These are phyloP conservation scores for Ceratobasidium sp. DNA, from an alignment of 1,284 basidiomycete genomes.

Conservation along the genomic window DNA sequence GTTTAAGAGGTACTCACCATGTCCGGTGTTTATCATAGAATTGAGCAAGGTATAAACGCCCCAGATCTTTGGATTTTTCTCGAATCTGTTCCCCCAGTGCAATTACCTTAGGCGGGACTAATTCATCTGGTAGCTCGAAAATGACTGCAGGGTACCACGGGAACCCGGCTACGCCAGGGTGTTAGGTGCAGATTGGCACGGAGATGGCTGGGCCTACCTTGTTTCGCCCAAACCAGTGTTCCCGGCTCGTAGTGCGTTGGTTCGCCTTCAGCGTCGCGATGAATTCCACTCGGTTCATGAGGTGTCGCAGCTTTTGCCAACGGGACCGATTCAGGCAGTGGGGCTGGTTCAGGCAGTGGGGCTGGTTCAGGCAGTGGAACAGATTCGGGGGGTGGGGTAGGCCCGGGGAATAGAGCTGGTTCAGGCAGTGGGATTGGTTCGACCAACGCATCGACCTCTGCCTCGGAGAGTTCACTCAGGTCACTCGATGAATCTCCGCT, in stretches of 20 bases:
- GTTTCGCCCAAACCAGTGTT: conserved; percentile 72
- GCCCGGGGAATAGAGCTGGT: background rate
- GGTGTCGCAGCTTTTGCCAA: conserved; percentile 7
- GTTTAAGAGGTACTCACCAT: conserved; percentile 60
- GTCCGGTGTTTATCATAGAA: conserved; percentile 72
- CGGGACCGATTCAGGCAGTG: too few species aligned
- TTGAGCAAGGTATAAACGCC: conserved; percentile 65
- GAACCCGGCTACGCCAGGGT: conserved; percentile 61
- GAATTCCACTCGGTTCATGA: conserved; percentile 38
- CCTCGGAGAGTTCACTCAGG: conserved; percentile 52
- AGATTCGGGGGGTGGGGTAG: background rate
- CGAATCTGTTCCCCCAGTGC: conserved; percentile 53
- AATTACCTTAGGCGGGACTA: conserved; percentile 64
- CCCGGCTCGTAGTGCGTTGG: conserved; percentile 22
- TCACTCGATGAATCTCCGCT: conserved; percentile 51
- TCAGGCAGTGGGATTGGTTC: background rate
- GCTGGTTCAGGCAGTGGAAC: conserved; percentile 9
- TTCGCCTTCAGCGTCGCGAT: background rate
- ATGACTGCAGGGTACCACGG: conserved; percentile 76
- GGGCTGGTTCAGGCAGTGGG: conserved; percentile 27
- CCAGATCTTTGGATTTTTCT: conserved; percentile 50
- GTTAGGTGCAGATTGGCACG: background rate
- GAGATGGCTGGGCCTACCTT: conserved; percentile 57
- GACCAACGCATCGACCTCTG: background rate
- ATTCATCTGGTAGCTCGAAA: conserved; percentile 63